Percentiles rank a stretch among this genome's conserved stretches.
phyloP scores from a whole-genome alignment of 139 green algal species.

The Closterium sp. region DNA sequence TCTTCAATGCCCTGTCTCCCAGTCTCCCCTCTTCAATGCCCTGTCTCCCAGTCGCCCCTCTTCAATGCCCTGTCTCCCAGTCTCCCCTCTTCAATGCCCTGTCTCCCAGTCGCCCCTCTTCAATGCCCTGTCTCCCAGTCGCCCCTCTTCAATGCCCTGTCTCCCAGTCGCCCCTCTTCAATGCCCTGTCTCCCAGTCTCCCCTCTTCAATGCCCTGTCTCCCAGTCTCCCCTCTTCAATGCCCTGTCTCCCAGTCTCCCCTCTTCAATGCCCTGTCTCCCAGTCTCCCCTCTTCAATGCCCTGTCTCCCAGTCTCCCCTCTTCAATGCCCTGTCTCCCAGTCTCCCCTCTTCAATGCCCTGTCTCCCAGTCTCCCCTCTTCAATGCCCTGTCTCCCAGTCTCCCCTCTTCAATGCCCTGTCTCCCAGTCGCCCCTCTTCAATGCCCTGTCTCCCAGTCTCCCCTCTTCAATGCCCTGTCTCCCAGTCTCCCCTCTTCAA shows the following conservation, averaged over 20 bases:
- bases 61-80: not conserved
- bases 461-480: not conserved
- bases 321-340: not conserved
- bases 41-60: not conserved
- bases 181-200: not conserved
- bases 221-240: not conserved
- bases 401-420: not conserved
- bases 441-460: not conserved
- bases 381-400: not conserved
- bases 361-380: not conserved
- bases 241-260: not conserved
- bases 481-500: not conserved
- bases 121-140: not conserved
- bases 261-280: not conserved
- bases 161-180: not conserved
- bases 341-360: not conserved
- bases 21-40: not conserved
- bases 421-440: not conserved
- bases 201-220: not conserved
- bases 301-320: not conserved
- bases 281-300: not conserved
- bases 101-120: not conserved
- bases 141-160: not conserved
- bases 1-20: not conserved
- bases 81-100: not conserved